Conservation (phyloP, 768 basidiomycete species). For the Nevesoporus exiguus region DNA sequence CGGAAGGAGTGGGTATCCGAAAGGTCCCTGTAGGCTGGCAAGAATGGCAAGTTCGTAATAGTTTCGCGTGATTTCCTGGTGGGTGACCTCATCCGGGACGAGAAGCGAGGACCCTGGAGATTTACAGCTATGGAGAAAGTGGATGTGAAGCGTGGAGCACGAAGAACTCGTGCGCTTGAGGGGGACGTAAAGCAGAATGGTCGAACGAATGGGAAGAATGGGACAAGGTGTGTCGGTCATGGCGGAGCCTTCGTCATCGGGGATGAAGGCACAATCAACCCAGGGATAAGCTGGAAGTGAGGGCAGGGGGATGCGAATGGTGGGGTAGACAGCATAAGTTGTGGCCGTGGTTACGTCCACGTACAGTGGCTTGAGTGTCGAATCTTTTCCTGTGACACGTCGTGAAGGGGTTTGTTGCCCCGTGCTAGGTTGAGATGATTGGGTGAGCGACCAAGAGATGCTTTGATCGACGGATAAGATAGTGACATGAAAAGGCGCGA, state of each 20-base stretch:
- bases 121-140: conserved; percentile 52
- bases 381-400: conserved; percentile 31
- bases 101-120: conserved; percentile 39
- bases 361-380: conserved; percentile 28
- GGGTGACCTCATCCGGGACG: conserved; percentile 32
- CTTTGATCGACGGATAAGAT: conserved; percentile 58
- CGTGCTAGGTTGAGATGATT: conserved; percentile 21
- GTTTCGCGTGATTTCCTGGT: conserved; percentile 60
- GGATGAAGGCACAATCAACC: conserved; percentile 29
- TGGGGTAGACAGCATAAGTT: conserved; percentile 49
- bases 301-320: conserved; percentile 40
- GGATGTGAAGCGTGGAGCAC: conserved; percentile 54
- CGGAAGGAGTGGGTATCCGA: conserved; percentile 50
- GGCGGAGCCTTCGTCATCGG: conserved; percentile 29
- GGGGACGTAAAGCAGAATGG: conserved; percentile 56
- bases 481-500: conserved; percentile 57
- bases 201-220: conserved; percentile 54
- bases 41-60: conserved; percentile 70
- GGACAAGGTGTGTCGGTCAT: conserved; percentile 32
- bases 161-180: conserved; percentile 37
- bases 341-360: conserved; percentile 37
- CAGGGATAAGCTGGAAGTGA: conserved; percentile 32
- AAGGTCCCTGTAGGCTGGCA: conserved; percentile 41
- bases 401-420: conserved; percentile 26
- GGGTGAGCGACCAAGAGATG: conserved; percentile 57